Evolutionary conservation across 2,329 filamentous ascomycete genomes (phyloP).

Genomic region (Penicillium verrucosum): DNA sequence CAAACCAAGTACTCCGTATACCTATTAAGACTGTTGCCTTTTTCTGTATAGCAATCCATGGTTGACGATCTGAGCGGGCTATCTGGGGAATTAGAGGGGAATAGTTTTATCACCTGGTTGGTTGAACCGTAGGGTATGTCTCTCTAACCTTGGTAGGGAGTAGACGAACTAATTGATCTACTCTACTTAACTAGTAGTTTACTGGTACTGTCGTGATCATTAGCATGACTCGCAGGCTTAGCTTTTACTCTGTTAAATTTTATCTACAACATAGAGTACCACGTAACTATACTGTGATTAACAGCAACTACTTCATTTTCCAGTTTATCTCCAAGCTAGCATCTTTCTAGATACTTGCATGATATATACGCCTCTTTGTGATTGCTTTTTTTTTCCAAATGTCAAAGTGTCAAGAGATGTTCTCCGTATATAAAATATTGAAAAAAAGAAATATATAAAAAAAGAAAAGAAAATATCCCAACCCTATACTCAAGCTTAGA

Average conservation of each 20-base stretch:
- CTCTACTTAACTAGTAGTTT: not conserved
- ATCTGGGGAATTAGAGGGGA: not conserved
- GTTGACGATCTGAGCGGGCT: not conserved
- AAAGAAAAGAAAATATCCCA: not conserved
- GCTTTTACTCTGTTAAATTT: not conserved
- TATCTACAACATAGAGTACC: not conserved
- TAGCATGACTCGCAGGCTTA: constrained; percentile 15
- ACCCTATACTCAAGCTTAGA: not conserved
- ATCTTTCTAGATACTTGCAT: constrained; percentile 1
- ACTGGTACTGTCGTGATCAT: not conserved
- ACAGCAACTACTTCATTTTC: not conserved
- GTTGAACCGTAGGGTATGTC: not conserved
- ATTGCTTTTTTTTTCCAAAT: constrained; percentile 1
- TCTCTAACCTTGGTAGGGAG: not conserved
- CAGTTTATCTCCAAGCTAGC: not conserved
- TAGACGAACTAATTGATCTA: not conserved
- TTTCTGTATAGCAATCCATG: constrained; percentile 2
- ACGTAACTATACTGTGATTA: not conserved
- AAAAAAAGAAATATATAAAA: not conserved
- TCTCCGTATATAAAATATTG: not conserved
- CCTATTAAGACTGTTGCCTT: not conserved
- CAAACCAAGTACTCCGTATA: not conserved
- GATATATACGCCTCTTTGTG: not conserved
- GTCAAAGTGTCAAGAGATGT: not conserved
- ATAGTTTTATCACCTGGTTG: not conserved